These are phyloP conservation scores for Waltergamsia citrina DNA, from an alignment of 2,329 filamentous ascomycete species.

Conservation along the genomic window DNA sequence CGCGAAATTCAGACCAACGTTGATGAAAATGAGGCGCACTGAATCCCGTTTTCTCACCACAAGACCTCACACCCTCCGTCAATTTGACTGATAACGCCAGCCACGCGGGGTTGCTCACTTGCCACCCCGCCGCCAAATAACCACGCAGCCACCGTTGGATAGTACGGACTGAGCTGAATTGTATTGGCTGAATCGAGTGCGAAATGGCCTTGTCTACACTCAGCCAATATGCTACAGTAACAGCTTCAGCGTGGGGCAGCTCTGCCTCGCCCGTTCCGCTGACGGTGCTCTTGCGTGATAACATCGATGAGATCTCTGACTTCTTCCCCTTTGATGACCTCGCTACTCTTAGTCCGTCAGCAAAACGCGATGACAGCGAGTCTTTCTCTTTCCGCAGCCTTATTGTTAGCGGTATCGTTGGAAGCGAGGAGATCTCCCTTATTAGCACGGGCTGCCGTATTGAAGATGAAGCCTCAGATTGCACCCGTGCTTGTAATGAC, in stretches of 20 bases:
- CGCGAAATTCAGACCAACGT: too few relatives aligned
- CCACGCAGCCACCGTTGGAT: too few relatives aligned
- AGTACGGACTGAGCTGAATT: too few relatives aligned
- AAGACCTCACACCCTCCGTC: too few relatives aligned
- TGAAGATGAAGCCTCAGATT: constrained; percentile 17
- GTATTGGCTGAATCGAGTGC: too few relatives aligned
- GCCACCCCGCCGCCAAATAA: too few relatives aligned
- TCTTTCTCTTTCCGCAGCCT: constrained; percentile 22
- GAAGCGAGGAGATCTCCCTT: constrained; percentile 18
- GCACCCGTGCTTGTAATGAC: constrained; percentile 20
- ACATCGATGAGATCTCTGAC: constrained; percentile 20
- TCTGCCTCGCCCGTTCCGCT: constrained; percentile 14
- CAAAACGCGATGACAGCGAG: too few relatives aligned
- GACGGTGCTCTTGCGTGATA: constrained; percentile 15
- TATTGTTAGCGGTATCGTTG: constrained; percentile 21
- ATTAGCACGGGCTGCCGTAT: constrained; percentile 21
- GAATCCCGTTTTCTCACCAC: too few relatives aligned
- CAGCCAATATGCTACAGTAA: background rate
- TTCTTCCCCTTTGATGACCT: constrained; percentile 28
- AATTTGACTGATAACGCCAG: too few relatives aligned
- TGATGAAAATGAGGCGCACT: too few relatives aligned
- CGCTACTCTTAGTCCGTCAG: constrained; percentile 14
- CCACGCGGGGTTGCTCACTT: too few relatives aligned
- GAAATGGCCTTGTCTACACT: background rate
- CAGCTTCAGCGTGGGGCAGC: constrained; percentile 1